These are phyloP conservation scores for Thermothelomyces thermophilus DNA, from an alignment of 2,329 filamentous ascomycete genomes.

Conservation along the genomic window DNA sequence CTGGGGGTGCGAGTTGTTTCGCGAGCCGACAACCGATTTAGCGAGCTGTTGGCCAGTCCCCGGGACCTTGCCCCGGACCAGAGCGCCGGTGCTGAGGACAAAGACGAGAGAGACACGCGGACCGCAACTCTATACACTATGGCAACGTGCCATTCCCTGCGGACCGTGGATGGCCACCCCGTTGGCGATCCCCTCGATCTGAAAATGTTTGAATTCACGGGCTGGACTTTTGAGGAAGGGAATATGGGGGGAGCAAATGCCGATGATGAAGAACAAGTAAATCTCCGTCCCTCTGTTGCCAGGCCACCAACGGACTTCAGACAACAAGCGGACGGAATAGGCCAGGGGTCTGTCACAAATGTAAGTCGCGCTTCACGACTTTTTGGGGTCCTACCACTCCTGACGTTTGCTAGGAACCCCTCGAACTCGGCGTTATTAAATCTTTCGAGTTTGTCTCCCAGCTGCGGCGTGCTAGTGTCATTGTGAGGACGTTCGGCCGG, in stretches of 20 bases:
- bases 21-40: conserved; percentile 56
- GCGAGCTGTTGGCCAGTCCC: conserved; percentile 65
- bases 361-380: conserved; percentile 22
- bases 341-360: conserved; percentile 32
- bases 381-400: neutral
- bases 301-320: conserved; percentile 60
- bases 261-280: conserved; percentile 67
- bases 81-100: conserved; percentile 22
- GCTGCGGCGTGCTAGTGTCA: conserved; percentile 82
- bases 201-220: conserved; percentile 98
- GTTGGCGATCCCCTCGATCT: conserved; percentile 90
- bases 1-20: conserved; percentile 78
- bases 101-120: conserved; percentile 31
- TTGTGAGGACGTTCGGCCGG: conserved; percentile 82
- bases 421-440: conserved; percentile 86
- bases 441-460: conserved; percentile 94
- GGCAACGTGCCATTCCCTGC: conserved; percentile 92
- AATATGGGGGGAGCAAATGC: conserved; percentile 57
- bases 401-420: conserved; percentile 40
- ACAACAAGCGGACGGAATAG: conserved; percentile 42
- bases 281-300: conserved; percentile 81
- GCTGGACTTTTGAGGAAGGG: conserved; percentile 88
- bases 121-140: conserved; percentile 79
- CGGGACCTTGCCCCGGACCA: conserved; percentile 45
- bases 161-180: conserved; percentile 79